phyloP scores from a whole-genome alignment of 306 rosid genomes.

The Quercus rubra region DNA sequence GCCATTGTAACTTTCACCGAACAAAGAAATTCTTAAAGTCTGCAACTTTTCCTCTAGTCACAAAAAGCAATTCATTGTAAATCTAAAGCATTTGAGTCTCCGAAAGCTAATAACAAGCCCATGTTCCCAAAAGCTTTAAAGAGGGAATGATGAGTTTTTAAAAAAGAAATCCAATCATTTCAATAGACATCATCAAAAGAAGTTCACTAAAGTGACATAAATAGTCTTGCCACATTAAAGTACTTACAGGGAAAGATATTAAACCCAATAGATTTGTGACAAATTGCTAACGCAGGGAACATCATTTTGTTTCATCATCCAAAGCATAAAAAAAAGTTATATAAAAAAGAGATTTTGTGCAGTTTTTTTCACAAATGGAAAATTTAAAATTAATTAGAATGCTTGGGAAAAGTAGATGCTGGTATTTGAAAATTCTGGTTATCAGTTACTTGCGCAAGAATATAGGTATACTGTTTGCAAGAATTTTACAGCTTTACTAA shows the following conservation, averaged over 20 bases:
- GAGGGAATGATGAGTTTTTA: slow-evolving; percentile 55
- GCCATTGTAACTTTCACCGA: slow-evolving; percentile 45
- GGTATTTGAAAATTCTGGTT: slow-evolving; percentile 24
- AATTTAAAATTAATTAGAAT: background rate
- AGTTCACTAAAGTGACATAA: slow-evolving; percentile 50
- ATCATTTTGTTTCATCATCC: slow-evolving; percentile 43
- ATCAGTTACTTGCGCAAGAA: slow-evolving; percentile 38
- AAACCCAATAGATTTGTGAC: slow-evolving; percentile 23
- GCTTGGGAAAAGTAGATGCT: slow-evolving; percentile 18
- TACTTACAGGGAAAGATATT: slow-evolving; percentile 16
- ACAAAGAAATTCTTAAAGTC: slow-evolving; percentile 34
- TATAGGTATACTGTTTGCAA: slow-evolving; percentile 32
- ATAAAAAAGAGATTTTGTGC: background rate
- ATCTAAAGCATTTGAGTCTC: slow-evolving; percentile 55
- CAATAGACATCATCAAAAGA: slow-evolving; percentile 63
- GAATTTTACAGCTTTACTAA: slow-evolving; percentile 23
- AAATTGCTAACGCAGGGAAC: slow-evolving; percentile 27
- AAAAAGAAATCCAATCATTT: slow-evolving; percentile 48
- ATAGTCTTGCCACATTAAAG: slow-evolving; percentile 34
- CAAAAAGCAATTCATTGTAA: slow-evolving; percentile 47
- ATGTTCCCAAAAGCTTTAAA: slow-evolving; percentile 74
- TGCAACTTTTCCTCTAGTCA: slow-evolving; percentile 47
- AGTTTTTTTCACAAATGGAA: slow-evolving; percentile 7
- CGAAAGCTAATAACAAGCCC: slow-evolving; percentile 63
- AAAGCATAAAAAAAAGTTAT: slow-evolving; percentile 14